These are phyloP conservation scores for Xylaria sp. DNA, from an alignment of 495 filamentous ascomycete species.

Conservation along the genomic window DNA sequence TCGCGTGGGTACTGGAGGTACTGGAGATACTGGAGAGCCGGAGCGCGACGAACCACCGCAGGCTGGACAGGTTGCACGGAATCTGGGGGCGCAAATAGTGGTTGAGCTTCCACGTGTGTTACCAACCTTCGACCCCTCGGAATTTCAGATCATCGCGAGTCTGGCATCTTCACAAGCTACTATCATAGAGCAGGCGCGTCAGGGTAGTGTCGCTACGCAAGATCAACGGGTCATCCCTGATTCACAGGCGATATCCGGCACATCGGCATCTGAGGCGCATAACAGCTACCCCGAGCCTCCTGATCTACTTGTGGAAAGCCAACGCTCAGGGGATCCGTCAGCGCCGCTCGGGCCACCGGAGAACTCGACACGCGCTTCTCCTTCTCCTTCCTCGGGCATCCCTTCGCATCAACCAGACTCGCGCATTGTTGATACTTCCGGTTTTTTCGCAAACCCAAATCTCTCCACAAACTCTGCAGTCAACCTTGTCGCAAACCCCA, in stretches of 20 bases:
- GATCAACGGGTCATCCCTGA: constrained; percentile 35
- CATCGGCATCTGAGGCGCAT: constrained; percentile 27
- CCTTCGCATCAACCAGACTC: constrained; percentile 39
- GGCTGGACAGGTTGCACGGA: neutral
- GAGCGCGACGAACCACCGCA: neutral
- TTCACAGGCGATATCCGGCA: constrained; percentile 35
- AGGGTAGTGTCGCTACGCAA: neutral
- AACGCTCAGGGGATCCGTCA: constrained; percentile 15
- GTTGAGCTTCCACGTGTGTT: constrained; percentile 24
- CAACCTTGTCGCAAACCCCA: neutral
- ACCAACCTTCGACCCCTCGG: constrained; percentile 26
- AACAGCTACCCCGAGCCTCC: constrained; percentile 17
- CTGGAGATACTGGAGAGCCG: constrained; percentile 1
- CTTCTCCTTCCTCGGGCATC: constrained; percentile 27
- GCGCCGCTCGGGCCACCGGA: constrained; percentile 6
- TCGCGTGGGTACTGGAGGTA: neutral
- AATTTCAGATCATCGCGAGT: constrained; percentile 28
- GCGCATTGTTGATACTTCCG: constrained; percentile 9
- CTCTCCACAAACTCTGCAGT: constrained; percentile 9
- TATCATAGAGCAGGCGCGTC: neutral
- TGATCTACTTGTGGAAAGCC: constrained; percentile 24
- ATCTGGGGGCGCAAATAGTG: constrained; percentile 20
- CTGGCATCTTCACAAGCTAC: constrained; percentile 25
- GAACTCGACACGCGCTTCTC: neutral
- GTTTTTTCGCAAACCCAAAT: constrained; percentile 14